Base-by-base conservation (phyloP, 2,329 filamentous ascomycete species). In the Arthrobotrys conoides region DNA sequence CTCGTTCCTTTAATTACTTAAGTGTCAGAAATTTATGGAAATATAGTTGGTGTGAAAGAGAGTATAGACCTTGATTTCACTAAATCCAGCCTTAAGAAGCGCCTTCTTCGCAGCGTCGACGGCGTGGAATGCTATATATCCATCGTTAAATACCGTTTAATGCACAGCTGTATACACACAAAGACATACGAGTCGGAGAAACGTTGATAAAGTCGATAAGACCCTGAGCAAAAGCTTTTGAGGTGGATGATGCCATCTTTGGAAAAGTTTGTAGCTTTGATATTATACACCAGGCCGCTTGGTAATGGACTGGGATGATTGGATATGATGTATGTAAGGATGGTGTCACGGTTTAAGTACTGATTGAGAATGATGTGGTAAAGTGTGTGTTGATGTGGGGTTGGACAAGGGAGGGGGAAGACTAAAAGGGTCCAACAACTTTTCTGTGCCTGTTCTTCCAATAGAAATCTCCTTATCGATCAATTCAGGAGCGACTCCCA, bases 1-100 rank as follows among this genome's bases (percentile, higher is more conserved):
- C 93, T 82, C 93, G 92, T 86, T 98, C 95, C 87, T 91, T 10
- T 30, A 9, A 46, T 46, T 18, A n/a, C 16, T 12, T 30, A 46
- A 12, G 10, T n/a, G 27, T 80, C 33, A 81, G 68, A 49, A 16
- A 33, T 33, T 24, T 1, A 20, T 66, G 16, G 38, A 22, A 55
- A 33, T 30, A 30, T 30, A 68, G 24, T 24, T 27, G 5, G 24
- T 24, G 24, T 48, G 24, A 9, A 44, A 41, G 18, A 72, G n/a
- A 20, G 20, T 20, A 18, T 38, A 46, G 20, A 90, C 90, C 85
- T 91, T 93, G 86, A 99, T 93, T 82, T 92, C 90, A 82, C 89
- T 88, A 87, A 98, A 99, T 76, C 95, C 94, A 63, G 93, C 94
- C 82, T 91, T 89, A 82, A 92, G 89, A 67, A 99, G 89, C 70